These are phyloP conservation scores for Furcasterigmium furcatum DNA, from an alignment of 2,329 filamentous ascomycete genomes.

Conservation along the genomic window DNA sequence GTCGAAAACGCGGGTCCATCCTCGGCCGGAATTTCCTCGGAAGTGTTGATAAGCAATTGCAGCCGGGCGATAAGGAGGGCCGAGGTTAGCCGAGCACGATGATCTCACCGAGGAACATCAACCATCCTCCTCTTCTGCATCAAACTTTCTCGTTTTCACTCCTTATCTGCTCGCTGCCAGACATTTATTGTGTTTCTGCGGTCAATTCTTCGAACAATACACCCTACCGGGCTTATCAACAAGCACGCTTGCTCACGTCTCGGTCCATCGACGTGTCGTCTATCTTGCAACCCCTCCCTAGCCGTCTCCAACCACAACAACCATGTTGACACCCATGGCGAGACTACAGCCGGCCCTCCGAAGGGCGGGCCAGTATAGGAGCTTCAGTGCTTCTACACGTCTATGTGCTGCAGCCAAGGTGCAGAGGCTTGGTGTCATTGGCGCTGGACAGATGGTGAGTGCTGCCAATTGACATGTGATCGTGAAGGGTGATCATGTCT, in stretches of 20 bases:
- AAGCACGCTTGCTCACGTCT: no score
- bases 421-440: constrained; percentile 85
- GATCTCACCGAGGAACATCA: constrained; percentile 5
- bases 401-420: constrained; percentile 63
- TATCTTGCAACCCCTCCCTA: no score
- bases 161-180: no score
- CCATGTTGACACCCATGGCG: constrained; percentile 11
- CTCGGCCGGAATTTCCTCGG: neutral
- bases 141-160: neutral
- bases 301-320: neutral
- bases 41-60: neutral
- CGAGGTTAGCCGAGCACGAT: constrained; percentile 38
- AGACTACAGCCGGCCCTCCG: constrained; percentile 6
- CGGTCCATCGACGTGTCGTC: no score
- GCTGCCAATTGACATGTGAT: constrained; percentile 30
- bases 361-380: constrained; percentile 40
- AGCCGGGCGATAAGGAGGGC: constrained; percentile 18
- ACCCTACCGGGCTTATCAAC: no score
- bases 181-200: no score
- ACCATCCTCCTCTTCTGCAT: neutral
- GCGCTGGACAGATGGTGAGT: constrained; percentile 91
- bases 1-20: neutral
- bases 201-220: no score
- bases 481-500: constrained; percentile 87
- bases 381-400: constrained; percentile 67